These are phyloP conservation scores for Aspergillus nanangensis DNA, from an alignment of 495 filamentous ascomycete species.

Conservation along the genomic window DNA sequence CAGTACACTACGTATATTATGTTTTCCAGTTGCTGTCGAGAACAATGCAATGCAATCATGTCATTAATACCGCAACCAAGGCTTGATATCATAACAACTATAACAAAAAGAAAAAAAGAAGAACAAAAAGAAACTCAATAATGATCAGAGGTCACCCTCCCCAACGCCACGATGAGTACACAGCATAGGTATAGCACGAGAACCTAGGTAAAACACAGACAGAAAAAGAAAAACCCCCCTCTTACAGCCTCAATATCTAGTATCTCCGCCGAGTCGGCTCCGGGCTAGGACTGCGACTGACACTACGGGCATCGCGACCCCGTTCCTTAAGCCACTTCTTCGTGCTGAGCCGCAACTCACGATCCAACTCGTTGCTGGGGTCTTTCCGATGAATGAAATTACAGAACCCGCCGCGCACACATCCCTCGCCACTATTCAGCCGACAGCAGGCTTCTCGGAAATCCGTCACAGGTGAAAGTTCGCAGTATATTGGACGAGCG, in stretches of 20 bases:
- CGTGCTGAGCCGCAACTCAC: conserved; percentile 79
- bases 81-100: conserved; percentile 19
- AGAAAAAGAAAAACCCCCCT: conserved; percentile 6
- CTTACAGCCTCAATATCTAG: conserved; percentile 26
- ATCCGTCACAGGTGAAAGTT: conserved; percentile 93
- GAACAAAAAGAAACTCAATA: conserved; percentile 6
- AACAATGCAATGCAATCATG: not conserved
- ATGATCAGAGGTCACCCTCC: conserved; percentile 13
- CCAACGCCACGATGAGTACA: conserved; percentile 25
- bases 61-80: conserved; percentile 13
- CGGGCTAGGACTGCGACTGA: conserved; percentile 67
- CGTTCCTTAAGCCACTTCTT: conserved; percentile 94
- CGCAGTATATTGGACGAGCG: conserved; percentile 95
- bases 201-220: no score
- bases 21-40: no score
- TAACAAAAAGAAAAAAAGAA: conserved; percentile 1
- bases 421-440: conserved; percentile 90
- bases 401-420: conserved; percentile 94
- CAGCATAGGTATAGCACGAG: no score
- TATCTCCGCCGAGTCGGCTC: conserved; percentile 69
- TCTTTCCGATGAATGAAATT: conserved; percentile 99
- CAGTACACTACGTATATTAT: no score
- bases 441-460: conserved; percentile 97
- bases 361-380: conserved; percentile 78
- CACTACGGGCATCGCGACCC: conserved; percentile 81